Evolutionary conservation across 441 rosid species (phyloP).

Genomic region (Euphorbia corollata): DNA sequence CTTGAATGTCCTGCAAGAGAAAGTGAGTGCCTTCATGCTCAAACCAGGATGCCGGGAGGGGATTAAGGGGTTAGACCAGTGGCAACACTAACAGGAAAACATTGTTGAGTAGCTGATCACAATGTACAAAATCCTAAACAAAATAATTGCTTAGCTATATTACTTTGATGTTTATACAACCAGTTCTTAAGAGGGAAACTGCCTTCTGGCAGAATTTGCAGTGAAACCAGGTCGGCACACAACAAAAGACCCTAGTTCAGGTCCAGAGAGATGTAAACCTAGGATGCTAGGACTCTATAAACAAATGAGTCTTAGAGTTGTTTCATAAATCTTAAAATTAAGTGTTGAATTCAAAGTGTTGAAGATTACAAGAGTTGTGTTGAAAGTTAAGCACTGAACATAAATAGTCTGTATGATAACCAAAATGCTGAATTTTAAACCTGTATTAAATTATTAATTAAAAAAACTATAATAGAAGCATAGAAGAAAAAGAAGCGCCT

Average conservation of each 20-base stretch:
- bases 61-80: not conserved
- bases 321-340: too few relatives aligned
- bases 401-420: too few relatives aligned
- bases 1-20: too few relatives aligned
- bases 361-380: too few relatives aligned
- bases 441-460: too few relatives aligned
- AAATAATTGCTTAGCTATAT: not conserved
- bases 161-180: not conserved
- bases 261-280: not conserved
- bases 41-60: too few relatives aligned
- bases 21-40: not conserved
- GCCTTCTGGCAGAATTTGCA: not conserved
- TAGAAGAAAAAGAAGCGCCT: too few relatives aligned
- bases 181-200: not conserved
- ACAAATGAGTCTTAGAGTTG: too few relatives aligned
- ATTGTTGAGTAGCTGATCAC: not conserved
- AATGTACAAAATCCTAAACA: not conserved
- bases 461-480: too few relatives aligned
- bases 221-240: not conserved
- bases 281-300: not conserved
- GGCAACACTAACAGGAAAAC: not conserved
- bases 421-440: too few relatives aligned
- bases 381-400: too few relatives aligned
- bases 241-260: not conserved
- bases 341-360: too few relatives aligned